These are phyloP conservation scores for Pyrenula aspistea DNA, from an alignment of 495 filamentous ascomycete species.

Conservation along the genomic window DNA sequence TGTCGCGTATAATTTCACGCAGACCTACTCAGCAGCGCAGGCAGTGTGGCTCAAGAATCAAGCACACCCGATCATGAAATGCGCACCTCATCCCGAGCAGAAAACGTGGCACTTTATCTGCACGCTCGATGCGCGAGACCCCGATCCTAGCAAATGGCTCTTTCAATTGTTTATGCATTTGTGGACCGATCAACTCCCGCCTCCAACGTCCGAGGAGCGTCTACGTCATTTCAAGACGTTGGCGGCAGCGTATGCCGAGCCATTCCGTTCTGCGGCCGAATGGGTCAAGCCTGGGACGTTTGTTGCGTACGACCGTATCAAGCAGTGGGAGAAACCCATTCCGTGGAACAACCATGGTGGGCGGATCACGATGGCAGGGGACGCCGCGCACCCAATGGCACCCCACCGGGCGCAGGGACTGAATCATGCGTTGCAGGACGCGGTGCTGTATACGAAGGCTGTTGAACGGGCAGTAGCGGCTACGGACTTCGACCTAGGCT, in stretches of 20 bases:
- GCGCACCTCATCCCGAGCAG: too few relatives aligned
- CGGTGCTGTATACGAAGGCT: too few relatives aligned
- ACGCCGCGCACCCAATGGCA: slow-evolving; percentile 39
- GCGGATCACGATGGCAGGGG: slow-evolving; percentile 32
- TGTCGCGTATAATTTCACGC: slow-evolving; percentile 3
- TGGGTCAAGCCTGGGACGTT: slow-evolving; percentile 31
- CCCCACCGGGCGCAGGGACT: slow-evolving; percentile 35
- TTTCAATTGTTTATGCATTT: slow-evolving; percentile 24
- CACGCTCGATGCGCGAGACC: too few relatives aligned
- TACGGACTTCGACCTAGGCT: too few relatives aligned
- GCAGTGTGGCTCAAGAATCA: neutral
- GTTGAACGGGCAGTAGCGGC: too few relatives aligned
- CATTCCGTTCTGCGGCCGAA: slow-evolving; percentile 24
- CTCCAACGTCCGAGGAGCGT: slow-evolving; percentile 13
- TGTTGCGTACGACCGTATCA: slow-evolving; percentile 21
- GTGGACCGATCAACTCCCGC: slow-evolving; percentile 9
- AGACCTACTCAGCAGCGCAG: neutral
- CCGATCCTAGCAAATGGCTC: slow-evolving; percentile 22
- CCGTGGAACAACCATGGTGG: slow-evolving; percentile 28
- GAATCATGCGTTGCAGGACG: slow-evolving; percentile 34
- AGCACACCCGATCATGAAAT: too few relatives aligned
- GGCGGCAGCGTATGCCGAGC: slow-evolving; percentile 20
- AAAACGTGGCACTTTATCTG: too few relatives aligned
- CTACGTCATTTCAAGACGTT: slow-evolving; percentile 26
- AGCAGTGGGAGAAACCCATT: slow-evolving; percentile 25